Conservation (phyloP, 1,284 basidiomycete genomes). For the Cutaneotrichosporon cyanovorans region DNA sequence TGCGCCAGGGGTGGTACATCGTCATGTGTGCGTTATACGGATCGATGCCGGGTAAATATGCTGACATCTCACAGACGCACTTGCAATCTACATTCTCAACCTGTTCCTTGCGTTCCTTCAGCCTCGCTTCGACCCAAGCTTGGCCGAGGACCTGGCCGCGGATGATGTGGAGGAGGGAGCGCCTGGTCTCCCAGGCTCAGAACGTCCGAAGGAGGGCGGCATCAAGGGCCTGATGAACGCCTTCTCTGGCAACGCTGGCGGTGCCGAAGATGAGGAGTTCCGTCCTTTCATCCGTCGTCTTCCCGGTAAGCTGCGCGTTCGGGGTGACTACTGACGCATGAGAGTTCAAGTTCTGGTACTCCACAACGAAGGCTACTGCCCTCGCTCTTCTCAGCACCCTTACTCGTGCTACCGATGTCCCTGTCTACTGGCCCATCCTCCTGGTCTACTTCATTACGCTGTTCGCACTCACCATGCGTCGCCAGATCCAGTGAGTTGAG, state of each 20-base stretch:
- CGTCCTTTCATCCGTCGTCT: conserved; percentile 90
- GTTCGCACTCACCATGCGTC: conserved; percentile 81
- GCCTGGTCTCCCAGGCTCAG: conserved; percentile 44
- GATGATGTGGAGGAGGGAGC: conserved; percentile 94
- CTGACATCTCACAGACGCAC: conserved; percentile 56
- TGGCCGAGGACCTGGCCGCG: conserved; percentile 84
- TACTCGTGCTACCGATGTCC: conserved; percentile 79
- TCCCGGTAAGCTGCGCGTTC: conserved; percentile 59
- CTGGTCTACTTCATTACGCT: conserved; percentile 86
- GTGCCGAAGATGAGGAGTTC: conserved; percentile 68
- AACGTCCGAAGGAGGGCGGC: conserved; percentile 24
- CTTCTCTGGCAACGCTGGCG: conserved; percentile 24
- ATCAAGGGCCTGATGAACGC: conserved; percentile 40
- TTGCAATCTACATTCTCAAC: conserved; percentile 88
- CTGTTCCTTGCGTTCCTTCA: conserved; percentile 50
- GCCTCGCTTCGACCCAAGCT: conserved; percentile 78
- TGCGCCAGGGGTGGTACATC: conserved; percentile 94
- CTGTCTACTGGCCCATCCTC: conserved; percentile 97
- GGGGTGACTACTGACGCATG: conserved; percentile 1
- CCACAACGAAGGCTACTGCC: conserved; percentile 78
- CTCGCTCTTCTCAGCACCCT: conserved; percentile 72
- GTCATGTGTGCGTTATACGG: conserved; percentile 28
- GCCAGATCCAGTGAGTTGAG: conserved; percentile 76
- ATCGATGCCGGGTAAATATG: not conserved
- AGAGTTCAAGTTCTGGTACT: conserved; percentile 61